Percentiles rank a stretch among this genome's conserved stretches.
Conservation (phyloP, 2,329 filamentous ascomycete genomes). For the Dactylellina cionopaga region DNA sequence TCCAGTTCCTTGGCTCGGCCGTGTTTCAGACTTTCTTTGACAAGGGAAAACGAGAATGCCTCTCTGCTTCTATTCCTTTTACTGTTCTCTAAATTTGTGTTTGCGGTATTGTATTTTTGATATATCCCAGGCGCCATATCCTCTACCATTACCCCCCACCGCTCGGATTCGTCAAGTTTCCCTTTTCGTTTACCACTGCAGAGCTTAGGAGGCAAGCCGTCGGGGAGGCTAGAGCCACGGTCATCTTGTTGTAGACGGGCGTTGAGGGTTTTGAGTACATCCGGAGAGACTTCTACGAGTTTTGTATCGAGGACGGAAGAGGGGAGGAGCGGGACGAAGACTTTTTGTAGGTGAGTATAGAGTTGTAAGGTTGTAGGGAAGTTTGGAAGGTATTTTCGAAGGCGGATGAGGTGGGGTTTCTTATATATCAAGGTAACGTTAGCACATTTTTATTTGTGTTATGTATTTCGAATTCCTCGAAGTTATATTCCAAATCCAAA, state of each 20-base stretch:
- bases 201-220: slow-evolving; percentile 7
- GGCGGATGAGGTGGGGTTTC: slow-evolving; percentile 55
- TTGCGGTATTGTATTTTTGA: slow-evolving; percentile 38
- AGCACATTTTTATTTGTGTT: not conserved
- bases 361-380: slow-evolving; percentile 55
- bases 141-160: slow-evolving; percentile 56
- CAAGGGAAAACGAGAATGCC: slow-evolving; percentile 18
- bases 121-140: slow-evolving; percentile 55
- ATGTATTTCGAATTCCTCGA: not conserved
- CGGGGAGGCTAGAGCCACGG: slow-evolving; percentile 7
- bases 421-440: slow-evolving; percentile 8
- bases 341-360: slow-evolving; percentile 54
- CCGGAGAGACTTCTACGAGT: slow-evolving; percentile 53
- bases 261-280: slow-evolving; percentile 54
- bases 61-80: slow-evolving; percentile 1
- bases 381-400: slow-evolving; percentile 55
- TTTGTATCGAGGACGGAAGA: slow-evolving; percentile 54
- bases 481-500: not conserved
- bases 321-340: slow-evolving; percentile 54
- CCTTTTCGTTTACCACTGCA: slow-evolving; percentile 32
- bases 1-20: not conserved
- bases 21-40: slow-evolving; percentile 31
- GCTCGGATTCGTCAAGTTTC: slow-evolving; percentile 55
- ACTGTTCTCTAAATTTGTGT: slow-evolving; percentile 5
- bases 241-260: slow-evolving; percentile 46